phyloP scores from a whole-genome alignment of 2,329 filamentous ascomycete species.

The Sclerotiophoma versabilis region DNA sequence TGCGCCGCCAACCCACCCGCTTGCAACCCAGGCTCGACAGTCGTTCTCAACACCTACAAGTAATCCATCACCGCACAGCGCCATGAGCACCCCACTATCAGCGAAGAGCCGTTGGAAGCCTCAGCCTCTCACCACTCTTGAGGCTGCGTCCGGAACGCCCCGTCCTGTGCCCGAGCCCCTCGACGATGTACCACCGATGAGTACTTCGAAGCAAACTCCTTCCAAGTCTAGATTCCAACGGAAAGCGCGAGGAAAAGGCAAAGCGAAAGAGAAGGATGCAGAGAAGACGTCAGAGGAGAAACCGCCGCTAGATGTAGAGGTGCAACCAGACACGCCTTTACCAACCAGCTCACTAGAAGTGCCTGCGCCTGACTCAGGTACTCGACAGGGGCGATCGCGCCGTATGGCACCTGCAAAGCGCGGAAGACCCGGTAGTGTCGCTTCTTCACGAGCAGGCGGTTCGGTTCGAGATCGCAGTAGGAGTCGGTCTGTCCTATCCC shows the following conservation, averaged over 20 bases:
- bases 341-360: constrained; percentile 27
- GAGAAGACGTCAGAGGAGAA: constrained; percentile 24
- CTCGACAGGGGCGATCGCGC: constrained; percentile 39
- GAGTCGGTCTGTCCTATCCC: constrained; percentile 58
- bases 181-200: constrained; percentile 34
- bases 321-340: constrained; percentile 23
- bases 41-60: constrained; percentile 38
- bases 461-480: constrained; percentile 55
- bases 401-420: constrained; percentile 41
- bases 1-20: constrained; percentile 31
- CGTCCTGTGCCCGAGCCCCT: constrained; percentile 39
- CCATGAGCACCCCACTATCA: constrained; percentile 37
- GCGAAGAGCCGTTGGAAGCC: constrained; percentile 43
- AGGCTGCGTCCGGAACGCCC: constrained; percentile 22
- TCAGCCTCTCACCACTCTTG: constrained; percentile 16
- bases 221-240: constrained; percentile 34
- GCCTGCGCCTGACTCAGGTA: constrained; percentile 32
- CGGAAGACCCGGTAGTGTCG: constrained; percentile 50
- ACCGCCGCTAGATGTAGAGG: constrained; percentile 20
- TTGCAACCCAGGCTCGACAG: constrained; percentile 33
- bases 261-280: constrained; percentile 34
- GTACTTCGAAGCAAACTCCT: constrained; percentile 24
- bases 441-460: constrained; percentile 56
- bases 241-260: constrained; percentile 35
- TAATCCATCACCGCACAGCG: constrained; percentile 35